Base-by-base conservation (phyloP, 306 rosid genomes). In the Mimosa pudica region DNA sequence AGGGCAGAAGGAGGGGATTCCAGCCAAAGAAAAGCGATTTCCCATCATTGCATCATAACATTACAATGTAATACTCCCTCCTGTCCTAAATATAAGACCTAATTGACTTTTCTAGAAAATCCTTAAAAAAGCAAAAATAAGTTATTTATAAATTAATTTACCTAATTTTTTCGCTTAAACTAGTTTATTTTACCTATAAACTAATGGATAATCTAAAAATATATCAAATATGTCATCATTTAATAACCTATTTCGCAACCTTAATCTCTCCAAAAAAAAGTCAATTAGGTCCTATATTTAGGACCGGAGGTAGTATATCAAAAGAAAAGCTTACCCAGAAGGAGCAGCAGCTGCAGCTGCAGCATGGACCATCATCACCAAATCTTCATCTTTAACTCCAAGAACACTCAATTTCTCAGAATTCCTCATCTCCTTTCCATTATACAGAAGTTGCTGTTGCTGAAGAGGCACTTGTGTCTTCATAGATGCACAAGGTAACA, bases 351-450 rank as follows among this genome's bases (percentile, higher is more conserved):
- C 4, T 2, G 42, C 42, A 38, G 3, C 42, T 2, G 86, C 83
- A 83, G 71, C 78, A 49, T 94, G 77, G 49, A 90, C 85, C 98
- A 95, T 89, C 98, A 91, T 95, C 51, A 92, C 79, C 91, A 95
- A 86, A 85, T 95, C 98, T 71, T 92, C 93, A 48, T 95, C 94
- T 82, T 90, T 95, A 61, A 95, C 98, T 71, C 98, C 98, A 30
- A 92, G 72, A 2, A 81, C 90, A 77, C 94, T 91, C 81, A 95
- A 76, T 80, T 92, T 90, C 75, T 92, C 97, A 62, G 74, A 83
- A 86, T 95, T 95, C 18, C 78, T 79, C 75, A 92, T 81, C 87
- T 91, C 98, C 83, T 20, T 91, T 68, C 98, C 98, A 80, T 92
- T 87, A 75, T 85, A 95, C 36, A 95, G 90, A 80, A 95, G 89